Evolutionary conservation across 2,329 filamentous ascomycete species (phyloP).

Genomic region (Didymella pomorum): DNA sequence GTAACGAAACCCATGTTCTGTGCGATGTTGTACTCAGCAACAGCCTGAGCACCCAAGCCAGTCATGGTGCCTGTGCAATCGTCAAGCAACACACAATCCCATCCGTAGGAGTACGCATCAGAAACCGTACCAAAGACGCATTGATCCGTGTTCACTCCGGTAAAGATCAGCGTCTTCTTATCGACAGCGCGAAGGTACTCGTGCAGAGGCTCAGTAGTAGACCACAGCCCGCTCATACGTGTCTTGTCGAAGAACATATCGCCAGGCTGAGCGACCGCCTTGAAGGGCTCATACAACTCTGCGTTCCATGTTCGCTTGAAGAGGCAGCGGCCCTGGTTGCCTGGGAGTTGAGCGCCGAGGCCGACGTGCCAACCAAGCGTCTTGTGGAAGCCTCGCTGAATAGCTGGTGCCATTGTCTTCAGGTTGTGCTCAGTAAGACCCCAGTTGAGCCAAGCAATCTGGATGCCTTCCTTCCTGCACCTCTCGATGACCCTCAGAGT

Average conservation of each 20-base stretch:
- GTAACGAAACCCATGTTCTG: conserved; percentile 56
- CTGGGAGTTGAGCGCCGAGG: conserved; percentile 50
- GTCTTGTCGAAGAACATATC: conserved; percentile 56
- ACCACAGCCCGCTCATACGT: conserved; percentile 55
- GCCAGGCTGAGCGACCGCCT: conserved; percentile 47
- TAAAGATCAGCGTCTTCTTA: conserved; percentile 54
- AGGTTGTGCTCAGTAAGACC: conserved; percentile 52
- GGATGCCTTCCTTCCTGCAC: conserved; percentile 52
- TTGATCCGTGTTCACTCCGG: conserved; percentile 55
- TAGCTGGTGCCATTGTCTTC: conserved; percentile 51
- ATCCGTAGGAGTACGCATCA: conserved; percentile 53
- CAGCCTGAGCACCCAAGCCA: conserved; percentile 48
- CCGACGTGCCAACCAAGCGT: conserved; percentile 54
- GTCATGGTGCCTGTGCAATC: conserved; percentile 56
- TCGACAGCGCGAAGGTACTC: conserved; percentile 51
- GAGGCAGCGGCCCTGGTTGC: conserved; percentile 51
- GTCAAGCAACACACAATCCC: conserved; percentile 53
- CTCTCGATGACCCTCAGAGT: conserved; percentile 51
- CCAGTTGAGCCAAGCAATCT: conserved; percentile 55
- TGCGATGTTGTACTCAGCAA: conserved; percentile 53
- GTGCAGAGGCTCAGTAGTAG: conserved; percentile 52
- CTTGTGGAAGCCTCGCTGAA: conserved; percentile 54
- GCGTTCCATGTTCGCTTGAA: conserved; percentile 56
- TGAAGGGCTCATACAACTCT: conserved; percentile 53
- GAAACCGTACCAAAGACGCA: conserved; percentile 54